A percentile compares a stretch with the other conserved stretches of the same genome.
These are phyloP conservation scores for Haberlea rhodopensis DNA, from an alignment of 257 asterid species.

Conservation along the genomic window DNA sequence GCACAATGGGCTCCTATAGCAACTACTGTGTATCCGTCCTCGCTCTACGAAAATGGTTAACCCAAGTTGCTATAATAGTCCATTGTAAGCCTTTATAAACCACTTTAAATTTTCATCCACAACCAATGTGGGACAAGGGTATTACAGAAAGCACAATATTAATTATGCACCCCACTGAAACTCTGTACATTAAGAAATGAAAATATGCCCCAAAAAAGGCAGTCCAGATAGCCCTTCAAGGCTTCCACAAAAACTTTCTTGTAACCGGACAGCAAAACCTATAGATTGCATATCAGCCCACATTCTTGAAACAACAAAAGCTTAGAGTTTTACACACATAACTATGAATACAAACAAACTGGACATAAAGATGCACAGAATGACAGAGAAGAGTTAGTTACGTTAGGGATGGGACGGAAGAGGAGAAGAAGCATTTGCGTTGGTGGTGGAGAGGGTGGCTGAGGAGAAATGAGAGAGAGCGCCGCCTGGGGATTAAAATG, in stretches of 20 bases:
- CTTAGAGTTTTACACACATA: constrained; percentile 1
- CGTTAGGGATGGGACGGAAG: constrained; percentile 33
- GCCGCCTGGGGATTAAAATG: constrained; percentile 58
- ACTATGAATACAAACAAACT: not conserved
- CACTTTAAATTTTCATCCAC: too few species aligned
- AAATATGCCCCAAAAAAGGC: not conserved
- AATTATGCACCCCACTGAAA: not conserved
- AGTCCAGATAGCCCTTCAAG: constrained; percentile 10
- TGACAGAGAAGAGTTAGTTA: constrained; percentile 24
- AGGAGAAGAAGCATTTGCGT: constrained; percentile 30
- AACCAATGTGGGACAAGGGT: too few species aligned
- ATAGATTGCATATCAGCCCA: constrained; percentile 17
- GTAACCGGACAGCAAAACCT: not conserved
- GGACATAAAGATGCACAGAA: not conserved
- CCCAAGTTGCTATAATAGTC: too few species aligned
- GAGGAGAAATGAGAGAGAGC: constrained; percentile 52
- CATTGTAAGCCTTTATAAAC: too few species aligned
- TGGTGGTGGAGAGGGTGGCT: constrained; percentile 41
- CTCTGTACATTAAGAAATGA: not conserved
- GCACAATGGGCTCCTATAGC: too few species aligned
- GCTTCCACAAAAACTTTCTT: not conserved
- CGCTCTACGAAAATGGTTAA: too few species aligned
- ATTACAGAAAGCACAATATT: not conserved
- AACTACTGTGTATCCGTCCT: too few species aligned
- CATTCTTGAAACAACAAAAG: constrained; percentile 11